Evolutionary conservation across 2,329 filamentous ascomycete species (phyloP).

Genomic region (Epichloe coenophiala): DNA sequence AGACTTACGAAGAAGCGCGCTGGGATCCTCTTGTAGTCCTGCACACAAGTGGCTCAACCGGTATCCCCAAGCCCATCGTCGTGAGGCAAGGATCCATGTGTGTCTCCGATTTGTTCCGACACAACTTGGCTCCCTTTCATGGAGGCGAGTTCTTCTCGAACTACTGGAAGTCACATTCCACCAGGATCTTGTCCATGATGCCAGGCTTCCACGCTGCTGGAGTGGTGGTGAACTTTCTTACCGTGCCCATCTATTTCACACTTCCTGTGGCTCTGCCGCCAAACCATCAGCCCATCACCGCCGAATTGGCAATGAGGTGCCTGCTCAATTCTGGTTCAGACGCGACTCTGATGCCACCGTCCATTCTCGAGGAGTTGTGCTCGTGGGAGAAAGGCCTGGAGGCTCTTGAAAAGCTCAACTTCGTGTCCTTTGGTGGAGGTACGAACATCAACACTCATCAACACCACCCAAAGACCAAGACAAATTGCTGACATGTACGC

Average conservation of each 20-base stretch:
- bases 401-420: constrained; percentile 19
- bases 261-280: constrained; percentile 16
- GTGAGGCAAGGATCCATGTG: constrained; percentile 24
- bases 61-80: constrained; percentile 21
- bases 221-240: constrained; percentile 7
- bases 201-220: constrained; percentile 27
- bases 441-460: not conserved
- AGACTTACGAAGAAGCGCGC: constrained; percentile 5
- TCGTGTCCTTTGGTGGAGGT: constrained; percentile 26
- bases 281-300: constrained; percentile 19
- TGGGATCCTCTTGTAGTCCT: constrained; percentile 6
- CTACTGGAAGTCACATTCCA: not conserved
- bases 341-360: constrained; percentile 21
- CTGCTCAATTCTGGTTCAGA: constrained; percentile 16
- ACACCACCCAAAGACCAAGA: constrained; percentile 1
- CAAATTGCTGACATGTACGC: not conserved
- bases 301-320: constrained; percentile 20
- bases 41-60: constrained; percentile 8
- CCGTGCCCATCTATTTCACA: constrained; percentile 17
- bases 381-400: constrained; percentile 16
- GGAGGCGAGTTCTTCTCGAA: not conserved
- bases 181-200: constrained; percentile 13
- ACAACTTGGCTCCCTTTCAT: constrained; percentile 8
- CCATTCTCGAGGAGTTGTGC: constrained; percentile 30
- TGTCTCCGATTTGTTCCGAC: constrained; percentile 18